A percentile compares a stretch with the other conserved stretches of the same genome.
Evolutionary conservation across 75 land plant species (phyloP).

Genomic region (Isoetes taiwanensis): DNA sequence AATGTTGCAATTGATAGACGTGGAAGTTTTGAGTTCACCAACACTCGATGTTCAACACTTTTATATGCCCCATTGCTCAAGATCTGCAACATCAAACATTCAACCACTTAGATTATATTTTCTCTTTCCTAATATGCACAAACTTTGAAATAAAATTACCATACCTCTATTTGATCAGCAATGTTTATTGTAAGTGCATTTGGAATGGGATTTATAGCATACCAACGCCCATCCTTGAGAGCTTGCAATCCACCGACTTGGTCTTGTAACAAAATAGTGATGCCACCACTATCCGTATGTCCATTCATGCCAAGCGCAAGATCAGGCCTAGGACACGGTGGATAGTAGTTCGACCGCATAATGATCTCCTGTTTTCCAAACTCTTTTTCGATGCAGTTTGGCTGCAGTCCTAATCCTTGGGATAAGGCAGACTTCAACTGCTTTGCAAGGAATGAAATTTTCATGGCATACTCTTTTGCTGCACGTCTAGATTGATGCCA

Average conservation of each 20-base stretch:
- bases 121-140: too few species aligned
- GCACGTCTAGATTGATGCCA: too few species aligned
- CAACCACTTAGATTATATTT: too few species aligned
- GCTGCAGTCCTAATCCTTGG: background rate
- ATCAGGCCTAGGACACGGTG: slow-evolving; percentile 6
- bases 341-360: slow-evolving; percentile 7
- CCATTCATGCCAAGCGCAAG: background rate
- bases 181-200: slow-evolving; percentile 10
- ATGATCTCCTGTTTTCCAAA: background rate
- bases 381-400: background rate
- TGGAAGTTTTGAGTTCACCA: slow-evolving; percentile 22
- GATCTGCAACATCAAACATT: slow-evolving; percentile 15
- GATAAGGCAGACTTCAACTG: background rate
- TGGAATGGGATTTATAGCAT: background rate
- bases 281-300: slow-evolving; percentile 1
- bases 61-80: slow-evolving; percentile 43
- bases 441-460: background rate
- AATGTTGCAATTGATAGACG: slow-evolving; percentile 53
- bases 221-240: slow-evolving; percentile 5
- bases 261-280: slow-evolving; percentile 10
- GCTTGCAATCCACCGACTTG: slow-evolving; percentile 10
- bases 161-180: slow-evolving; percentile 9
- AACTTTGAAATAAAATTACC: too few species aligned
- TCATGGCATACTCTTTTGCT: too few species aligned
- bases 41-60: slow-evolving; percentile 36